These are phyloP conservation scores for Jasminum sambac DNA, from an alignment of 257 asterid species.

Conservation along the genomic window DNA sequence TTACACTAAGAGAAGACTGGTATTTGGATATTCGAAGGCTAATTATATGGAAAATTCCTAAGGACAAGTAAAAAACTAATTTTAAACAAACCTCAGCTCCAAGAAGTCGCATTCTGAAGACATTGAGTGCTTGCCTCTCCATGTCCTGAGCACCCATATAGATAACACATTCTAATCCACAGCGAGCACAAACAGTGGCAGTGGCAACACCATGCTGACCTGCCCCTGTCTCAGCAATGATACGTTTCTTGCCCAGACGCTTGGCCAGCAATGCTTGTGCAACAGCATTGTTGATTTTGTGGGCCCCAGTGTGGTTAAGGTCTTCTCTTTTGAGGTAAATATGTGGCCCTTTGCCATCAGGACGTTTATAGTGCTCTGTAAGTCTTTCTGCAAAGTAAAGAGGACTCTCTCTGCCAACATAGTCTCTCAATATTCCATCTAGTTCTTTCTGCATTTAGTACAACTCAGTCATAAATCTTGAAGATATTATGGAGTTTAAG, in stretches of 20 bases:
- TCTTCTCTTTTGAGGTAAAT: constrained; percentile 90
- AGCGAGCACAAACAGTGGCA: constrained; percentile 96
- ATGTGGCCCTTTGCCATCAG: constrained; percentile 80
- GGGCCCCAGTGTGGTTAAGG: constrained; percentile 97
- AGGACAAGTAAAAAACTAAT: constrained; percentile 12
- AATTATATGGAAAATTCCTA: constrained; percentile 1
- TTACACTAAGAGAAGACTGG: not conserved
- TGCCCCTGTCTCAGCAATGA: constrained; percentile 97
- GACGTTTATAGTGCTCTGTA: constrained; percentile 70
- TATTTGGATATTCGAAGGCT: constrained; percentile 4
- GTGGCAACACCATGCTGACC: constrained; percentile 99
- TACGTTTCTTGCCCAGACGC: constrained; percentile 84
- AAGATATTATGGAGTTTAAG: not conserved
- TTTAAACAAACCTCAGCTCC: constrained; percentile 85
- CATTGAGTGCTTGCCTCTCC: constrained; percentile 96
- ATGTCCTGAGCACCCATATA: constrained; percentile 99
- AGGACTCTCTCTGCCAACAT: constrained; percentile 96
- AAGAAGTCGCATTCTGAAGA: constrained; percentile 87
- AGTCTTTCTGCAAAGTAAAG: constrained; percentile 91
- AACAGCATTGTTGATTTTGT: constrained; percentile 89
- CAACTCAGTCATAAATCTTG: not conserved
- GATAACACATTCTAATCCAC: constrained; percentile 74
- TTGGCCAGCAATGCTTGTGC: constrained; percentile 93
- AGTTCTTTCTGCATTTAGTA: constrained; percentile 65
- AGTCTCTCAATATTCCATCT: constrained; percentile 75